phyloP scores from a whole-genome alignment of 2,329 filamentous ascomycete species.

The Exophiala sp. region DNA sequence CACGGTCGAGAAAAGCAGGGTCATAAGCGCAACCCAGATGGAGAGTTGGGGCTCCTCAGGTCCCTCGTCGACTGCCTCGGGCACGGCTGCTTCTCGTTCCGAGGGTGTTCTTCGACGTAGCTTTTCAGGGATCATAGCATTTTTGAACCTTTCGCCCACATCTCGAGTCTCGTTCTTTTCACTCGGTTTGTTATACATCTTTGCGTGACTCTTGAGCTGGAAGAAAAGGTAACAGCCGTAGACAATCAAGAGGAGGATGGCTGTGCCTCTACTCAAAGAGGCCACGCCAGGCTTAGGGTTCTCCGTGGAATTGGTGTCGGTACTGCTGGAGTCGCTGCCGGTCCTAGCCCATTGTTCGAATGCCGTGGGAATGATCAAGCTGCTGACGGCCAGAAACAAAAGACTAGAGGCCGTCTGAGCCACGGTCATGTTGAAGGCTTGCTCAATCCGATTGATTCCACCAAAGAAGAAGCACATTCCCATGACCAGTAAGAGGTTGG shows the following conservation, averaged over 20 bases:
- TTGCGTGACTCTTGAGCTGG: conserved; percentile 78
- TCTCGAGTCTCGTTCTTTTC: conserved; percentile 63
- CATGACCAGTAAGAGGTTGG: conserved; percentile 80
- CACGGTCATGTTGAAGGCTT: conserved; percentile 87
- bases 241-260: conserved; percentile 75
- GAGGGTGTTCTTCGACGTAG: conserved; percentile 6
- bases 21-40: conserved; percentile 64
- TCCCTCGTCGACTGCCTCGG: conserved; percentile 52
- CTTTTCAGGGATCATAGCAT: conserved; percentile 29
- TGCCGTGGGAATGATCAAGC: conserved; percentile 82
- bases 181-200: conserved; percentile 72
- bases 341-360: conserved; percentile 57
- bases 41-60: conserved; percentile 69
- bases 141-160: conserved; percentile 25
- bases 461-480: conserved; percentile 92
- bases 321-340: conserved; percentile 19
- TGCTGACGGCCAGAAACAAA: conserved; percentile 70
- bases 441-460: conserved; percentile 69
- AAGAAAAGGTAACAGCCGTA: conserved; percentile 83
- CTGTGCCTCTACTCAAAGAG: conserved; percentile 37
- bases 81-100: conserved; percentile 3
- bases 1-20: conserved; percentile 66
- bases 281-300: conserved; percentile 24
- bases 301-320: conserved; percentile 8
- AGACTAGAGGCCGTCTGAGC: conserved; percentile 82